These are phyloP conservation scores for Herpotrichia juniperi DNA, from an alignment of 2,329 filamentous ascomycete genomes.

Conservation along the genomic window DNA sequence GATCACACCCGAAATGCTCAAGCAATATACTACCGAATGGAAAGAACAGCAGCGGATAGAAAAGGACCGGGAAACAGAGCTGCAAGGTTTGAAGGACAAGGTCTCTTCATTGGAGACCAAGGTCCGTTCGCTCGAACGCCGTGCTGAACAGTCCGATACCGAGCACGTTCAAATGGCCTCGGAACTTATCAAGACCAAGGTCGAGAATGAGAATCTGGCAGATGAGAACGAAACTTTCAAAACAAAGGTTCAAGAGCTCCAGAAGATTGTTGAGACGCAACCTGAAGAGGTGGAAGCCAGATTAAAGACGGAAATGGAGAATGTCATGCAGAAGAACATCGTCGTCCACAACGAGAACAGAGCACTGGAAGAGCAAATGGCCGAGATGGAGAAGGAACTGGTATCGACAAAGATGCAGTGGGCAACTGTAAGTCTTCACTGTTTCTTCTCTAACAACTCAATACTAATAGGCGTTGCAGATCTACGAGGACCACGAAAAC, in stretches of 20 bases:
- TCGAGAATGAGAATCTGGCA: conserved; percentile 86
- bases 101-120: conserved; percentile 69
- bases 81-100: conserved; percentile 70
- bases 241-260: conserved; percentile 83
- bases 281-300: conserved; percentile 84
- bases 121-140: conserved; percentile 85
- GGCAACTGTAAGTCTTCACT: conserved; percentile 75
- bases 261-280: conserved; percentile 86
- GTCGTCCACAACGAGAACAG: conserved; percentile 95
- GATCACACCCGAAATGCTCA: conserved; percentile 81
- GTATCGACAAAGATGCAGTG: conserved; percentile 94
- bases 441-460: background rate
- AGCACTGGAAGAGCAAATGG: conserved; percentile 84
- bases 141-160: conserved; percentile 83
- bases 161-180: conserved; percentile 92
- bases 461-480: conserved; percentile 39
- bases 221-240: conserved; percentile 90
- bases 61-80: conserved; percentile 80
- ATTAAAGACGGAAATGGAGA: conserved; percentile 84
- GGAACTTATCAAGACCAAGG: conserved; percentile 88
- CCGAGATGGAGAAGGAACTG: conserved; percentile 88
- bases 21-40: conserved; percentile 84
- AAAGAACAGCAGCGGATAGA: conserved; percentile 86
- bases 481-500: conserved; percentile 55
- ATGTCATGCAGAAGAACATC: conserved; percentile 88